Evolutionary conservation across 2,329 filamentous ascomycete species (phyloP), one percentile per base, ranked within the genome.

Genomic region (Orbilia javanica): DNA sequence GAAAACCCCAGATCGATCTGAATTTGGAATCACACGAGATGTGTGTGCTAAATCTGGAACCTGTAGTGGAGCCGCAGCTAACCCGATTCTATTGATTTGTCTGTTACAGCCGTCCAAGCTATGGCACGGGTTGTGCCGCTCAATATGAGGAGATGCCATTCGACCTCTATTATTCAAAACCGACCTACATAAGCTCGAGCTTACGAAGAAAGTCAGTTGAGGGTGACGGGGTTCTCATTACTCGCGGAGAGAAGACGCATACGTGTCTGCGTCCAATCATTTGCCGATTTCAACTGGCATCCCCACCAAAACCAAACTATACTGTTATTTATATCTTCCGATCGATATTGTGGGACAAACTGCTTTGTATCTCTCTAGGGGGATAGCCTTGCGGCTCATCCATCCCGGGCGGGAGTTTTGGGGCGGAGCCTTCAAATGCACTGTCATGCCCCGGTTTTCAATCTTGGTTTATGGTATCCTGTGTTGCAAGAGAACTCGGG

Each of bases 21-120:
- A 46, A 77, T 77, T 77, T 77, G 73, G 73, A 77, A 77, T 77
- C 60, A 77, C 48, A 48, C 10, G 52, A 50, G 31, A 53, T 15
- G 25, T 36, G 25, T 36, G 34, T 50, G 48, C 73, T 77, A 77
- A 77, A 77, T 77, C 66, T 60, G 73, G 73, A 52, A 77, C 57
- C 50, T 46, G 57, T 39, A 46, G 72, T 76, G 73, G 73, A 77
- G 73, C 73, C 73, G 73, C 73, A 62, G 52, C 65, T 48, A 39
- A 44, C 42, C 52, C 69, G 60, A 52, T 71, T 77, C 20, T 60
- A 13, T 69, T 27, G 36, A 65, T 63, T 55, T 15, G 50, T 65
- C 57, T 57, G 50, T 29, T 53, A 44, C 71, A 75, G 34, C 69
- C 50, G 62, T 18, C 57, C 57, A 11, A 15, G 36, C 36, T 25